Evolutionary conservation across 345 rosid species (phyloP).

Genomic region (Eucalyptus lansdowneana): DNA sequence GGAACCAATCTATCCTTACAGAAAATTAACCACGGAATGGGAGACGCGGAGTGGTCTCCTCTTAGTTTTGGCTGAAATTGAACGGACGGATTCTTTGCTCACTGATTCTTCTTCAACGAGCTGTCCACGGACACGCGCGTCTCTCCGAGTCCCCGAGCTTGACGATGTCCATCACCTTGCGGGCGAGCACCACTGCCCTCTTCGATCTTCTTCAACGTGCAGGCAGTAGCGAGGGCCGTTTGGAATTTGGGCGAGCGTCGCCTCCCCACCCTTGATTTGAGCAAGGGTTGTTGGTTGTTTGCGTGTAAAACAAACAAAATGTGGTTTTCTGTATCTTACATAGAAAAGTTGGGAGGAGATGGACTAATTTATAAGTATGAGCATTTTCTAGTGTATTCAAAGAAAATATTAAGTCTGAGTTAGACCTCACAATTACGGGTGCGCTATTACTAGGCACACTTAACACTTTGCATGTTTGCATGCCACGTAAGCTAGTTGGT

Average conservation of each 20-base stretch:
- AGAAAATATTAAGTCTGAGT: too few species aligned
- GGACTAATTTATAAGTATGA: too few species aligned
- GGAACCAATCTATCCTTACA: neutral
- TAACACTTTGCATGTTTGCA: too few species aligned
- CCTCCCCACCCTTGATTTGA: neutral
- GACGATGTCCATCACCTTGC: neutral
- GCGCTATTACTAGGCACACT: too few species aligned
- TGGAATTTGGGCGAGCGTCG: neutral
- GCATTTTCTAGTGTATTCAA: too few species aligned
- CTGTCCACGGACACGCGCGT: neutral
- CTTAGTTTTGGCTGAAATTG: neutral
- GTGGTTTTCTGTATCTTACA: accelerated
- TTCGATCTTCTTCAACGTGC: neutral
- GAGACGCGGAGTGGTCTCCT: neutral
- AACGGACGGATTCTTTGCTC: neutral
- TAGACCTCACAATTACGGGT: too few species aligned
- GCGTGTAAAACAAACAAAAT: too few species aligned
- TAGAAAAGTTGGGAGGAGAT: too few species aligned
- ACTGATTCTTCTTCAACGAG: neutral
- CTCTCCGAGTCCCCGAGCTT: neutral
- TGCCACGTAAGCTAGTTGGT: accelerated
- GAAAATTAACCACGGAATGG: neutral
- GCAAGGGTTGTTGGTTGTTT: neutral
- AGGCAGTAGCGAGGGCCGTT: neutral
- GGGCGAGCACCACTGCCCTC: neutral